Evolutionary conservation across 2,329 filamentous ascomycete species (phyloP), one percentile per base, ranked within the genome.

Genomic region (Arthrocladium fulminans): DNA sequence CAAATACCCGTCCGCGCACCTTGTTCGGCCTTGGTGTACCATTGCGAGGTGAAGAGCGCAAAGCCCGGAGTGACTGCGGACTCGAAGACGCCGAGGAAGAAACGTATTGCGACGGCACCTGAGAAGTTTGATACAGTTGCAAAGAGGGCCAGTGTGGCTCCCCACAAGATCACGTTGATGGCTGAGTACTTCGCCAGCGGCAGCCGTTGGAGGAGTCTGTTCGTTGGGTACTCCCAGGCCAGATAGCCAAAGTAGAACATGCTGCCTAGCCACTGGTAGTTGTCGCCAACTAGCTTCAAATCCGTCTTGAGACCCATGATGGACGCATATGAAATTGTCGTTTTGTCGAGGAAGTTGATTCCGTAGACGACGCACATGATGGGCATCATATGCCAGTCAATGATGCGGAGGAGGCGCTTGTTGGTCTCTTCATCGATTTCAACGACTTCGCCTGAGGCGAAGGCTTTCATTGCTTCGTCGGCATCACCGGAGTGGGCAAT

Each of bases 21-120:
- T 65, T 86, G 82, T 60, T 86, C 83, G 47, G 72, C 71, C 61
- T 80, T 80, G 1, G 83, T 86, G 57, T 85, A 87, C 82, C 82
- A 86, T 65, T 84, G 80, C 2, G 72, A 77, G 1, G 81, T 85
- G 55, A 86, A 73, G 1, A 86, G 69, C 0, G 79, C 76, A 56
- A 85, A 85, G 0, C 81, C 81, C 0, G 83, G 83, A 0, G 80
- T 83, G 1, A 86, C 80, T 0, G 81, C 79, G 0, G 80, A 71
- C 60, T 87, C 83, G 48, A 83, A 83, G 0, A 83, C 70, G 23
- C 83, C 83, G 0, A 85, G 71, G 56, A 86, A 77, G 60, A 85
- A 81, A 0, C 83, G 75, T 27, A 85, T 74, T 1, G 77, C 79
- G 19, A 84, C 73, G 0, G 80, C 77, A 1, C 80, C 77, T 0